Evolutionary conservation across 2,329 filamentous ascomycete genomes (phyloP).

Genomic region (Calonectria pseudoreteaudii): DNA sequence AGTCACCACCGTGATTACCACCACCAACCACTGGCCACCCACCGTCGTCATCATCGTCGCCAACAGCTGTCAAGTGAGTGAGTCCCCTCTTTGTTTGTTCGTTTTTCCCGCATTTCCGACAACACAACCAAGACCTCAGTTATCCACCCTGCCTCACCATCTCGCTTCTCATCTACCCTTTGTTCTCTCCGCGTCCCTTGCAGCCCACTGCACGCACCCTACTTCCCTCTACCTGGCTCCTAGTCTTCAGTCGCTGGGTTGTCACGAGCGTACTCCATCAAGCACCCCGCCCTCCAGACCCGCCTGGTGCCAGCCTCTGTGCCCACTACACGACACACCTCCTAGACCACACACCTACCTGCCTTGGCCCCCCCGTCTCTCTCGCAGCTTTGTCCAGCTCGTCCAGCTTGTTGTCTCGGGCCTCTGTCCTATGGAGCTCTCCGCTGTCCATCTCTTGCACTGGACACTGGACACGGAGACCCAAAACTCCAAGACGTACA

Average conservation of each 20-base stretch:
- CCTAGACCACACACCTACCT: conserved; percentile 40
- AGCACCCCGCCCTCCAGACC: conserved; percentile 48
- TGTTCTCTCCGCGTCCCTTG: background rate
- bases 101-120: background rate
- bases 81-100: conserved; percentile 25
- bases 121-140: background rate
- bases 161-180: background rate
- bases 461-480: conserved; percentile 28
- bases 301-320: conserved; percentile 45
- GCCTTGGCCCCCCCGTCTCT: conserved; percentile 17
- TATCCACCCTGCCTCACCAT: background rate
- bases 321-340: conserved; percentile 39
- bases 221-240: conserved; percentile 22
- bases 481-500: conserved; percentile 34
- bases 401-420: conserved; percentile 30
- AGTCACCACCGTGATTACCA: conserved; percentile 32
- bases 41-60: conserved; percentile 39
- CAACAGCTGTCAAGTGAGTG: conserved; percentile 27
- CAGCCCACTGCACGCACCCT: conserved; percentile 10
- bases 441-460: conserved; percentile 23
- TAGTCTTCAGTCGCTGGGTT: conserved; percentile 41
- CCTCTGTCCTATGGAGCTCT: conserved; percentile 32
- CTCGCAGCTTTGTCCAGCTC: conserved; percentile 26
- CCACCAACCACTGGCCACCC: conserved; percentile 26
- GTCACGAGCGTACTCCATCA: conserved; percentile 49